Conservation (phyloP, 495 filamentous ascomycete genomes). For the Ramalina intermedia region DNA sequence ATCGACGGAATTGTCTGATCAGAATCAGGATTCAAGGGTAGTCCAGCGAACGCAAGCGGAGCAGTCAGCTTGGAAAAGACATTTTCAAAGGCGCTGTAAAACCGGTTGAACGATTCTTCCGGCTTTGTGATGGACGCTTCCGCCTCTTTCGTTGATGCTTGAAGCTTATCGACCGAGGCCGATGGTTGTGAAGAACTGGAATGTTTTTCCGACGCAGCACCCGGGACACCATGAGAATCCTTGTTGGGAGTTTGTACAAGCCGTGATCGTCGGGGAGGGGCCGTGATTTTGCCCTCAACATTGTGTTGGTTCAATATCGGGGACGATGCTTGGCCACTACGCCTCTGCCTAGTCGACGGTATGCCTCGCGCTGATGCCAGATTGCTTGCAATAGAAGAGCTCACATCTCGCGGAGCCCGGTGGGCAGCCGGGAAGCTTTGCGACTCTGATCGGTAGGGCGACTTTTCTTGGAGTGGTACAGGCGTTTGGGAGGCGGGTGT, state of each 20-base stretch:
- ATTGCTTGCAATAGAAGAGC: constrained; percentile 83
- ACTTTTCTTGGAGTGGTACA: constrained; percentile 17
- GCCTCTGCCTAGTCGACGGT: constrained; percentile 48
- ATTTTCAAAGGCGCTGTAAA: constrained; percentile 77
- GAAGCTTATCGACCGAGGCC: constrained; percentile 1
- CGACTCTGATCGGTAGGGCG: constrained; percentile 24
- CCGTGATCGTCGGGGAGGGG: constrained; percentile 34
- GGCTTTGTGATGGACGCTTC: constrained; percentile 15
- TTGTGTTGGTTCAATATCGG: constrained; percentile 54
- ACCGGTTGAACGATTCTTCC: constrained; percentile 77
- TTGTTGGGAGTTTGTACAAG: constrained; percentile 22
- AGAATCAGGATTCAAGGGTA: constrained; percentile 51
- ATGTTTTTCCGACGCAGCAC: constrained; percentile 12
- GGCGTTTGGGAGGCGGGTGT: constrained; percentile 12
- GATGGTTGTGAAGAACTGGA: constrained; percentile 13
- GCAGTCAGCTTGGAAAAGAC: constrained; percentile 75
- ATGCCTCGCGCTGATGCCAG: constrained; percentile 82
- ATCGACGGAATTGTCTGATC: constrained; percentile 22
- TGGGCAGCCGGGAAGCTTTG: constrained; percentile 33
- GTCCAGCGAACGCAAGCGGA: constrained; percentile 78
- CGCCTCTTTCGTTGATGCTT: background rate
- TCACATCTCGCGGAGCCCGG: constrained; percentile 45
- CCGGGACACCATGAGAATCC: background rate
- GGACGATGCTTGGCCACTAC: constrained; percentile 45
- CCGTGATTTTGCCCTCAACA: constrained; percentile 56